These are phyloP conservation scores for Naganishia sp. DNA, from an alignment of 1,284 basidiomycete genomes.

Conservation along the genomic window DNA sequence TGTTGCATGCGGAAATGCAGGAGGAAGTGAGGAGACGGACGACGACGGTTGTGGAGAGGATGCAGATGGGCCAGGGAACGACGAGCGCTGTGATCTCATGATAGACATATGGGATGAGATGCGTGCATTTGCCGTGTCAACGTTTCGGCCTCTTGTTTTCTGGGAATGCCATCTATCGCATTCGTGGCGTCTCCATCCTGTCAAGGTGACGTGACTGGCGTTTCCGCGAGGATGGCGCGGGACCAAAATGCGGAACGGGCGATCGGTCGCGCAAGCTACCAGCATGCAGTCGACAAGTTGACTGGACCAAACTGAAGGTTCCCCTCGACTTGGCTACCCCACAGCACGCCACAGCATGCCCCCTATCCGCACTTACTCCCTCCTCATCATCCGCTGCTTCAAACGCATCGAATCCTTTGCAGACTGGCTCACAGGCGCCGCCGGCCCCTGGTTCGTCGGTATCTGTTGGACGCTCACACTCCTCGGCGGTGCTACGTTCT, in stretches of 20 bases:
- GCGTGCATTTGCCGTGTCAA: not conserved
- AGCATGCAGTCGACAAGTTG: too few species aligned
- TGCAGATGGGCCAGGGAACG: conserved; percentile 36
- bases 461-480: conserved; percentile 72
- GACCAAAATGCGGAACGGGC: too few species aligned
- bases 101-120: not conserved
- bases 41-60: conserved; percentile 59
- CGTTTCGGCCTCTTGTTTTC: too few species aligned
- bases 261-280: too few species aligned
- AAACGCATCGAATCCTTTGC: conserved; percentile 72
- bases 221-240: too few species aligned
- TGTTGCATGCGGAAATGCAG: conserved; percentile 84
- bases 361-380: conserved; percentile 46
- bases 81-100: conserved; percentile 4
- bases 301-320: too few species aligned
- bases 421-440: conserved; percentile 81
- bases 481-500: conserved; percentile 73
- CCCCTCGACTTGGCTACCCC: too few species aligned
- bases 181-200: too few species aligned
- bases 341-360: conserved; percentile 2
- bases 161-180: too few species aligned
- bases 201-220: too few species aligned
- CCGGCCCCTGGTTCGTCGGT: conserved; percentile 83
- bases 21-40: conserved; percentile 69
- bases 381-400: conserved; percentile 78